phyloP scores from a whole-genome alignment of 1,139 yeast genomes.

The Geotrichum restrictum region DNA sequence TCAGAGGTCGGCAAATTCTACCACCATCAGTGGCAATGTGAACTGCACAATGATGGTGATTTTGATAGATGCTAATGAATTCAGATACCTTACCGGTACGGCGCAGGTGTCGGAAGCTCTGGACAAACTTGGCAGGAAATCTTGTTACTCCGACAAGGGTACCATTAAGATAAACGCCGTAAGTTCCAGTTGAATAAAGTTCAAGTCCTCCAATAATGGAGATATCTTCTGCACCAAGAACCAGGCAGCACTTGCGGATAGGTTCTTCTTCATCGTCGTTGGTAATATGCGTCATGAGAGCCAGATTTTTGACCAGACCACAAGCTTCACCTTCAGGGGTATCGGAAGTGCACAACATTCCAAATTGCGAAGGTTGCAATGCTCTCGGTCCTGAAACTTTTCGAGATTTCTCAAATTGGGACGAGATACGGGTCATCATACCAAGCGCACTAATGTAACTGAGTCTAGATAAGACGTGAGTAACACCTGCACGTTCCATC shows the following conservation, averaged over 20 bases:
- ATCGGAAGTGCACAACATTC: conserved; percentile 98
- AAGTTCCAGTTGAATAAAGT: conserved; percentile 69
- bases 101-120: conserved; percentile 72
- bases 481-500: conserved; percentile 99
- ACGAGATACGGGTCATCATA: conserved; percentile 98
- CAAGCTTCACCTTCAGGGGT: conserved; percentile 99
- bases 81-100: conserved; percentile 84
- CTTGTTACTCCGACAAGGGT: conserved; percentile 86
- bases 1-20: conserved; percentile 93
- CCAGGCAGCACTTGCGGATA: conserved; percentile 65
- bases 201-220: conserved; percentile 78
- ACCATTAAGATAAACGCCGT: conserved; percentile 88
- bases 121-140: conserved; percentile 76
- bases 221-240: conserved; percentile 87
- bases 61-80: conserved; percentile 85
- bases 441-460: conserved; percentile 94
- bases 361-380: conserved; percentile 96
- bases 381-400: conserved; percentile 99
- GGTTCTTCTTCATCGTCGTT: conserved; percentile 97
- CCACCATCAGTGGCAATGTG: conserved; percentile 99
- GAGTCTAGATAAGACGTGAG: conserved; percentile 87
- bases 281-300: conserved; percentile 97
- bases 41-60: conserved; percentile 84
- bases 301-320: conserved; percentile 94
- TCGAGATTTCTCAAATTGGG: conserved; percentile 95